Base-by-base conservation (phyloP, 2,329 filamentous ascomycete genomes). In the Hyphodiscus sp. region DNA sequence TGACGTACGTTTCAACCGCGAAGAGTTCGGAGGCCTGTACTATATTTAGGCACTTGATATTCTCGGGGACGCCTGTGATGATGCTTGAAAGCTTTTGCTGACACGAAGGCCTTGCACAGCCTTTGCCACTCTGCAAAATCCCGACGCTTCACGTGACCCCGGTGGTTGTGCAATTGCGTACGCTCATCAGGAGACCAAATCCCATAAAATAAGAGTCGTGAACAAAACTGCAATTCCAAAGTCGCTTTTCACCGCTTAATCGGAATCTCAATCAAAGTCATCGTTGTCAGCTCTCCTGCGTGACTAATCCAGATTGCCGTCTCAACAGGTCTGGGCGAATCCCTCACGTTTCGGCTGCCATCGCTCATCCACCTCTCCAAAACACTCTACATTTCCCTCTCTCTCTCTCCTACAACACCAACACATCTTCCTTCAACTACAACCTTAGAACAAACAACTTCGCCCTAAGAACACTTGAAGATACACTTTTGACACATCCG, bases 371-470 rank as follows among this genome's bases (percentile, higher is more conserved):
- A 15, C 33, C 29, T 47, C 49, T 45, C 20, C 49, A 44, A 43
- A 48, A 13, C 11, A 13, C 33, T 47, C 47, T 52, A 48, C 41
- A 20, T 33, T 45, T 52, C 11, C 11, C 33, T 47, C 47, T 52
- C 48, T 33, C 20, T 33, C 45, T 52, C 51, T 41, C 47, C 47
- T 51, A 53, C 45, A 44, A 47, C n/a, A 42, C 19, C 30, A 51
- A 38, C 45, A 51, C 49, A 38, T 38, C 33, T 46, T 44, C 45
- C 23, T 51, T 46, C 42, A 43, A 50, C 45, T 20, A 41, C 20
- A 45, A 42, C 47, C 43, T 41, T 33, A 53, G 47, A 52, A 52
- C 51, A 45, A 53, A 45, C 33, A 53, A 23, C 41, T 43, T 49
- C 42, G 42, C 38, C 30, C 38, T 38, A 51, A 42, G 48, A 15